phyloP scores from a whole-genome alignment of 805 yeast species.

The Cyberlindnera xishuangbannaensis region DNA sequence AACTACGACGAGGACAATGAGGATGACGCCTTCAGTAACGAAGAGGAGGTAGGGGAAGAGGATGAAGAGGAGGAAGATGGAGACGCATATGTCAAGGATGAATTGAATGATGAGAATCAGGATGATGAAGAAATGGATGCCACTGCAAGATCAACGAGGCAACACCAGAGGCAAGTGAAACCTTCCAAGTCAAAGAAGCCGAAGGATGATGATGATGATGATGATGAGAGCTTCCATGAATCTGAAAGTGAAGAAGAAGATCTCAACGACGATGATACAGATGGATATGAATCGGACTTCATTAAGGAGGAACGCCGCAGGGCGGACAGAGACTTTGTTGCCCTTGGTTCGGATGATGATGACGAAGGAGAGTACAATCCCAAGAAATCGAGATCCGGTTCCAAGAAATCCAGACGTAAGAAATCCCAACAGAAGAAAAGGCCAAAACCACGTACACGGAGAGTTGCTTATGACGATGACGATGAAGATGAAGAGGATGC shows the following conservation, averaged over 20 bases:
- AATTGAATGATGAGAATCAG: too few species aligned
- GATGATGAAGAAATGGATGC: too few species aligned
- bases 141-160: too few species aligned
- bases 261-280: constrained; percentile 14
- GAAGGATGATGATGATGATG: constrained; percentile 18
- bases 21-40: too few species aligned
- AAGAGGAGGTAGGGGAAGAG: too few species aligned
- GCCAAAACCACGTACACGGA: constrained; percentile 20
- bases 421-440: constrained; percentile 1
- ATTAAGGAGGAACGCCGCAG: constrained; percentile 10
- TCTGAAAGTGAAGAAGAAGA: constrained; percentile 36
- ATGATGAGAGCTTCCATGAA: constrained; percentile 29
- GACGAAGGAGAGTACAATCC: constrained; percentile 15
- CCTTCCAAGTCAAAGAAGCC: background rate
- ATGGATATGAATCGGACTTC: constrained; percentile 11
- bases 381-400: constrained; percentile 2
- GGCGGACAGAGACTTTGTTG: constrained; percentile 22
- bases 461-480: constrained; percentile 19
- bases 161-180: too few species aligned
- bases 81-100: too few species aligned
- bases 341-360: constrained; percentile 21
- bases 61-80: too few species aligned
- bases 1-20: too few species aligned
- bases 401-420: constrained; percentile 1
- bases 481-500: constrained; percentile 26